phyloP scores from a whole-genome alignment of 805 yeast genomes.

The Nakazawaea pomicola region DNA sequence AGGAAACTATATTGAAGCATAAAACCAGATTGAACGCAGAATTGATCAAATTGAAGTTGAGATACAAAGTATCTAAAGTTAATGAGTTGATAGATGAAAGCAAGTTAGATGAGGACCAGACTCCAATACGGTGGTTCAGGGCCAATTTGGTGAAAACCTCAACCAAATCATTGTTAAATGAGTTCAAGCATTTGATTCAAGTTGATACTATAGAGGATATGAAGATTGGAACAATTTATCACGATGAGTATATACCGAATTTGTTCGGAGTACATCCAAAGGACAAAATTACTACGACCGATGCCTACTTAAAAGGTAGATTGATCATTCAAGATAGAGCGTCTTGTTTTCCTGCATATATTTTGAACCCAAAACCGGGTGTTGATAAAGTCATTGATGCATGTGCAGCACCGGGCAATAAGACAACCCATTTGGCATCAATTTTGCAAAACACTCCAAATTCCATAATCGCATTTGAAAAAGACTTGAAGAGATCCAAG shows the following conservation, averaged over 20 bases:
- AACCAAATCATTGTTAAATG: constrained; percentile 31
- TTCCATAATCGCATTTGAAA: constrained; percentile 80
- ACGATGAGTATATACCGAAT: constrained; percentile 69
- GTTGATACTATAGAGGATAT: constrained; percentile 41
- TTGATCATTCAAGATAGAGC: constrained; percentile 94
- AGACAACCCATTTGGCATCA: constrained; percentile 89
- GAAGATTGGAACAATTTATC: constrained; percentile 54
- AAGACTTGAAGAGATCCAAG: constrained; percentile 68
- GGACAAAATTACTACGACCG: constrained; percentile 62
- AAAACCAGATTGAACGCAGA: constrained; percentile 83
- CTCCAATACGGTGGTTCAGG: constrained; percentile 80
- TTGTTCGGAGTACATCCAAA: constrained; percentile 80
- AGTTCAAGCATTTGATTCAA: constrained; percentile 38
- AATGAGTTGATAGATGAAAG: constrained; percentile 50
- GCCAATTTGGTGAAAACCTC: constrained; percentile 58
- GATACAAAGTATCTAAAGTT: constrained; percentile 55
- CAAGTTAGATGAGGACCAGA: constrained; percentile 42
- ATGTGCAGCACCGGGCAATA: constrained; percentile 98
- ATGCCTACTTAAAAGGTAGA: constrained; percentile 67
- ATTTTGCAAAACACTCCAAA: constrained; percentile 35
- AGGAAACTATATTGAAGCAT: constrained; percentile 72
- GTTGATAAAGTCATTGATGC: constrained; percentile 72
- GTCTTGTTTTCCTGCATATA: constrained; percentile 92
- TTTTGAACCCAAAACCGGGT: constrained; percentile 58
- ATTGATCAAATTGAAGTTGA: constrained; percentile 68